Percentiles rank a stretch among this genome's conserved stretches.
phyloP scores from a whole-genome alignment of 495 filamentous ascomycete species.

The Penicillium paxilli region DNA sequence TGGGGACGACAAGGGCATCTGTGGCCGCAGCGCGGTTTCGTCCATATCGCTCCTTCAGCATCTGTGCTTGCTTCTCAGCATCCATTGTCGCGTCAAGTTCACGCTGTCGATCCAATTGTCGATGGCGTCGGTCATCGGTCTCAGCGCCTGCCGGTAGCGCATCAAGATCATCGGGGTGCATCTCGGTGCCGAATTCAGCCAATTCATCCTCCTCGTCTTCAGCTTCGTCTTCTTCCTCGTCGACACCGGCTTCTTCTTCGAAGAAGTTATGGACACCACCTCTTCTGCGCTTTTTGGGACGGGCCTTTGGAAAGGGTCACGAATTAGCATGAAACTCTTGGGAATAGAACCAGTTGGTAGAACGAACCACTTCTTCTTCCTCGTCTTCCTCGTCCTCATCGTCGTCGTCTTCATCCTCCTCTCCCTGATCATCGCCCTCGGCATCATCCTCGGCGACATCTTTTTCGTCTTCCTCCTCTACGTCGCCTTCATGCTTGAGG shows the following conservation, averaged over 20 bases:
- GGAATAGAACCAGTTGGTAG: constrained; percentile 8
- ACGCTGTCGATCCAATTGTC: constrained; percentile 89
- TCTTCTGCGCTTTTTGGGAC: constrained; percentile 74
- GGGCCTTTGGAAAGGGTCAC: constrained; percentile 49
- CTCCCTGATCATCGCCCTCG: constrained; percentile 49
- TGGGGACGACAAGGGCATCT: constrained; percentile 71
- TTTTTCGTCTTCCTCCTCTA: constrained; percentile 50
- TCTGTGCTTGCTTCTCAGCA: constrained; percentile 88
- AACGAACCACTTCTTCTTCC: constrained; percentile 26
- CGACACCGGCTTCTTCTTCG: constrained; percentile 95
- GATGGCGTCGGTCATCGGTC: constrained; percentile 85
- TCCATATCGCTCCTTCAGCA: constrained; percentile 81
- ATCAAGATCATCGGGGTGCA: constrained; percentile 84
- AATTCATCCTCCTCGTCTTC: constrained; percentile 86
- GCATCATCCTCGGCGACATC: constrained; percentile 48
- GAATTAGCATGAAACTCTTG: constrained; percentile 10
- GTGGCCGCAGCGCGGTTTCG: constrained; percentile 57
- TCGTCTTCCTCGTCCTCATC: constrained; percentile 48
- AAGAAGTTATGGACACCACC: constrained; percentile 78
- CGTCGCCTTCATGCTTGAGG: constrained; percentile 35
- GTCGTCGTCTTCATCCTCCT: constrained; percentile 33
- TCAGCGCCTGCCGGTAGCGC: constrained; percentile 78
- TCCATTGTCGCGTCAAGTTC: constrained; percentile 83
- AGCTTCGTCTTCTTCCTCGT: constrained; percentile 89
- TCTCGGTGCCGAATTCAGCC: constrained; percentile 82